Percentiles rank a stretch among this genome's conserved stretches.
Evolutionary conservation across 2,329 filamentous ascomycete genomes (phyloP).

Genomic region (Aspergillus sp.): DNA sequence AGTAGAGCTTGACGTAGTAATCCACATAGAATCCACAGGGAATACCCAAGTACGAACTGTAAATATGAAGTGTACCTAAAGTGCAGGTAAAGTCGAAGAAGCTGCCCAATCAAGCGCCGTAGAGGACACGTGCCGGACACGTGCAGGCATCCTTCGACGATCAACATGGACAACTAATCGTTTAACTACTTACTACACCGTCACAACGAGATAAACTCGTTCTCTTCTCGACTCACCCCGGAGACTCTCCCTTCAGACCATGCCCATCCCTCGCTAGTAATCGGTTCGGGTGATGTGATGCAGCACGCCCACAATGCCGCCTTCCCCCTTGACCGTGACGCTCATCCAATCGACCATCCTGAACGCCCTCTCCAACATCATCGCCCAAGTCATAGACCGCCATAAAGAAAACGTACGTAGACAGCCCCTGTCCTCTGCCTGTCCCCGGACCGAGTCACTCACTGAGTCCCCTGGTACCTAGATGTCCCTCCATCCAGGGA

Average conservation of each 20-base stretch:
- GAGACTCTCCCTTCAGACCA: background rate
- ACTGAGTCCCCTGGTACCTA: too few relatives aligned
- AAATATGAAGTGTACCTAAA: too few relatives aligned
- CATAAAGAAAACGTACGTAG: constrained; percentile 29
- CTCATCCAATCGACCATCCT: constrained; percentile 37
- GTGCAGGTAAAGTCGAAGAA: background rate
- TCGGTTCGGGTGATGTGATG: background rate
- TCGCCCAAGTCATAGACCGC: constrained; percentile 39
- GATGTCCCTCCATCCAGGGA: too few relatives aligned
- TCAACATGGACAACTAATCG: background rate
- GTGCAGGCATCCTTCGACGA: background rate
- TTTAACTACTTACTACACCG: too few relatives aligned
- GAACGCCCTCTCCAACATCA: constrained; percentile 37
- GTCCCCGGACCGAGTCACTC: too few relatives aligned
- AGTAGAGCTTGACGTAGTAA: too few relatives aligned
- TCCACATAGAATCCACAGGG: too few relatives aligned
- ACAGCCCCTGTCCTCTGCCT: too few relatives aligned
- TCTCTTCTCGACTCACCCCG: too few relatives aligned
- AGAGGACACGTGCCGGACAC: constrained; percentile 5
- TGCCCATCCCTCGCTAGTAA: background rate
- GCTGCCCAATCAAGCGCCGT: background rate
- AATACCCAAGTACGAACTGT: too few relatives aligned
- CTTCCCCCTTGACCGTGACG: constrained; percentile 32
- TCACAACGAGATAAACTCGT: too few relatives aligned
- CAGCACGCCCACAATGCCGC: constrained; percentile 12